phyloP scores from a whole-genome alignment of 1,284 basidiomycete species.

The Sporisorium iseilematis-ciliati region DNA sequence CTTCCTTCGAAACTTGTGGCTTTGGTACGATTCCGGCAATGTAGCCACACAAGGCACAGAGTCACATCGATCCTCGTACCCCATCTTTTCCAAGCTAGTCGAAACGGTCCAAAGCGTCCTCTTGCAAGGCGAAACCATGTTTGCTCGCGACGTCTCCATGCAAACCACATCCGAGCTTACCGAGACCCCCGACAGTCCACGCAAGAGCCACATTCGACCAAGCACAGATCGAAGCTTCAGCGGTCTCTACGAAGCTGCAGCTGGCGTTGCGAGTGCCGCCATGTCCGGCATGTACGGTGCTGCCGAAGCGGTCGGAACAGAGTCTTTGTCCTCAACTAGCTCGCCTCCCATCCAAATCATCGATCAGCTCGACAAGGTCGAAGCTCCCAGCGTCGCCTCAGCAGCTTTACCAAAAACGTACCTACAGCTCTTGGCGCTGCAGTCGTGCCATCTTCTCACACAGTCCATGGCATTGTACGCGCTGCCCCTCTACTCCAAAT shows the following conservation, averaged over 20 bases:
- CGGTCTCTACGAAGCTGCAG: constrained; percentile 63
- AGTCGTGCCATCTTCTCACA: constrained; percentile 86
- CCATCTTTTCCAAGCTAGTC: constrained; percentile 59
- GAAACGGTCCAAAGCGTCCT: constrained; percentile 46
- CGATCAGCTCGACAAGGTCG: constrained; percentile 76
- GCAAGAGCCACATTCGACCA: constrained; percentile 28
- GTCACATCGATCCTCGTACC: constrained; percentile 17
- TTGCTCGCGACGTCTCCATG: constrained; percentile 40
- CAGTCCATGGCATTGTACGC: constrained; percentile 85
- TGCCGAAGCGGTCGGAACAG: constrained; percentile 36
- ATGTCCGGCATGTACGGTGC: constrained; percentile 51
- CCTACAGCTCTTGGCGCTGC: constrained; percentile 88
- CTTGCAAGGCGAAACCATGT: constrained; percentile 37
- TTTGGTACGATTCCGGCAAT: constrained; percentile 54
- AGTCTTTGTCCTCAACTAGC: constrained; percentile 47
- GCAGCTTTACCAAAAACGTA: constrained; percentile 74
- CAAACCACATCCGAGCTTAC: constrained; percentile 12
- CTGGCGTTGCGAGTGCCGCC: constrained; percentile 60
- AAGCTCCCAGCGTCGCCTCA: constrained; percentile 90
- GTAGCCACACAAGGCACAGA: constrained; percentile 7
- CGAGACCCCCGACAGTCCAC: constrained; percentile 30
- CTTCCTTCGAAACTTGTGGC: constrained; percentile 64
- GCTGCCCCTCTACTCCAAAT: constrained; percentile 76
- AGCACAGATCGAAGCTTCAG: constrained; percentile 51
- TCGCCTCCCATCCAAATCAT: constrained; percentile 63